Evolutionary conservation across 169 alveolate genomes (phyloP).

Genomic region (Plasmodium inui): DNA sequence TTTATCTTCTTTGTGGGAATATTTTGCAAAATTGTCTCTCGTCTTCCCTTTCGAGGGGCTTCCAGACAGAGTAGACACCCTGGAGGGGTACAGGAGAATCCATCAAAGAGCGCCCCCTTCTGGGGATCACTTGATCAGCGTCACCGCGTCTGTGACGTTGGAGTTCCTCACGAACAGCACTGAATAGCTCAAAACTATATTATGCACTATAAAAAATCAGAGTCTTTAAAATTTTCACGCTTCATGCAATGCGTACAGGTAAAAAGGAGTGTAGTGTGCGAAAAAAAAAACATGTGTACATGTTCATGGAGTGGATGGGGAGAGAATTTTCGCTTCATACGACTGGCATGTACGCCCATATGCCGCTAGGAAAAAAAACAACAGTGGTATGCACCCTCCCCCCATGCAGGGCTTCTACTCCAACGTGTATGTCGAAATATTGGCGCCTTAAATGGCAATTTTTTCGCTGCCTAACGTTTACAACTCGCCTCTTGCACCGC

Average conservation of each 20-base stretch:
- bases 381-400: neutral
- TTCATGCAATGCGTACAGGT: neutral
- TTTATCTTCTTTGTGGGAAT: neutral
- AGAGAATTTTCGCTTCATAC: neutral
- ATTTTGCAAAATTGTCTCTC: neutral
- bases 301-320: neutral
- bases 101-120: neutral
- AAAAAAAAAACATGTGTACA: neutral
- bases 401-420: neutral
- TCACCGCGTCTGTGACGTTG: neutral
- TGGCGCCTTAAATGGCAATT: neutral
- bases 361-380: neutral
- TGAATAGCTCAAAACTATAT: neutral
- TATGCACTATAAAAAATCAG: slow-evolving; percentile 5
- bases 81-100: neutral
- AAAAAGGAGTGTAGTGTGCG: neutral
- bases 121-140: neutral
- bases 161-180: neutral
- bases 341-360: neutral
- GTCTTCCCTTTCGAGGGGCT: neutral
- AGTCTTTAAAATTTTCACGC: neutral
- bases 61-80: neutral
- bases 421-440: neutral
- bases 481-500: neutral
- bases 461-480: neutral